Conservation (phyloP, 768 basidiomycete genomes). For the Xanthoconium stramineum region DNA sequence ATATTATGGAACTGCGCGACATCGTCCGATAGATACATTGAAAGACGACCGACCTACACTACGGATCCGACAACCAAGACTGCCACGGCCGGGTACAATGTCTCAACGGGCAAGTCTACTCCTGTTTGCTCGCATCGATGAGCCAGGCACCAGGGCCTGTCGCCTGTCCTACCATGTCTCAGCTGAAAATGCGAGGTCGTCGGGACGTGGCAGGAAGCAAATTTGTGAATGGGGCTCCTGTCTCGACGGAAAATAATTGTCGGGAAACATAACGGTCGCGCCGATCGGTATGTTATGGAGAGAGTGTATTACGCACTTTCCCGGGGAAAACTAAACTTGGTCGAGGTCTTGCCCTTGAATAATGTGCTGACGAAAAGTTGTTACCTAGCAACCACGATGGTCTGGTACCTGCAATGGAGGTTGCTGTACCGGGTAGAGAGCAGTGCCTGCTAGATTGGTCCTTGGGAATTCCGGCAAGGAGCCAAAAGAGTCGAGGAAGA, state of each 20-base stretch:
- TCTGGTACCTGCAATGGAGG: neutral
- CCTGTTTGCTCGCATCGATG: neutral
- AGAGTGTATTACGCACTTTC: conserved; percentile 2
- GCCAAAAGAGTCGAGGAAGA: neutral
- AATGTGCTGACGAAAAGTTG: neutral
- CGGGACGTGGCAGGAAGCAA: conserved; percentile 6
- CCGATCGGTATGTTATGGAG: neutral
- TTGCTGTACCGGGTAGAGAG: neutral
- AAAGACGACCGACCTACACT: neutral
- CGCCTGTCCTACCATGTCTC: conserved; percentile 9
- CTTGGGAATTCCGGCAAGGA: neutral
- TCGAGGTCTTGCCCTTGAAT: neutral
- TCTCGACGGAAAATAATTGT: conserved; percentile 1
- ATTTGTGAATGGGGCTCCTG: neutral
- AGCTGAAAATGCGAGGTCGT: neutral
- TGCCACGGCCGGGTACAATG: neutral
- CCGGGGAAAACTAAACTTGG: neutral
- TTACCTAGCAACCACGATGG: conserved; percentile 7
- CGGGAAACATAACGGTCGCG: neutral
- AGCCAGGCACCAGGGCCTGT: conserved; percentile 1
- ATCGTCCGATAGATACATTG: conserved; percentile 7
- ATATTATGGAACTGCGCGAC: neutral
- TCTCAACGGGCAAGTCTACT: neutral
- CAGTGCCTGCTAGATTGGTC: neutral
- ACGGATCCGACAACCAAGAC: neutral